Conservation (phyloP, 768 basidiomycete species). For the Paxillus rubicundulus region DNA sequence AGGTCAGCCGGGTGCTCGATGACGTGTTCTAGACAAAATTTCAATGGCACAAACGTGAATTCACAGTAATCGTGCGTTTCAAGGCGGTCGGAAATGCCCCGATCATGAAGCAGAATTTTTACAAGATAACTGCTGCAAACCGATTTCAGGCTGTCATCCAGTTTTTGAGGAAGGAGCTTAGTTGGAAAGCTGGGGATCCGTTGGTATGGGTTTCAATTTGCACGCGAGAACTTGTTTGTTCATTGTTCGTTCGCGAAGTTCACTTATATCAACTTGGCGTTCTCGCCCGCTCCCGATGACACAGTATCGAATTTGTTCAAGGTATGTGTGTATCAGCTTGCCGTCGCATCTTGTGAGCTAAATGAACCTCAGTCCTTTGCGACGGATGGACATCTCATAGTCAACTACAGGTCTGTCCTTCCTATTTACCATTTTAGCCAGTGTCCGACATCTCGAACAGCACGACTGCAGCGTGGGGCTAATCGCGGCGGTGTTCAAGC, state of each 20-base stretch:
- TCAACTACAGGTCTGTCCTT: slow-evolving; percentile 75
- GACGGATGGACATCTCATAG: slow-evolving; percentile 86
- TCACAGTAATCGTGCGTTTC: slow-evolving; percentile 90
- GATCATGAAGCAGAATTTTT: slow-evolving; percentile 98
- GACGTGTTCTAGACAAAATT: background rate
- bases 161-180: slow-evolving; percentile 85
- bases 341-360: background rate
- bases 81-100: slow-evolving; percentile 97
- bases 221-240: background rate
- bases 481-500: slow-evolving; percentile 1
- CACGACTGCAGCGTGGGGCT: slow-evolving; percentile 67
- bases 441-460: slow-evolving; percentile 26
- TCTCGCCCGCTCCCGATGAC: slow-evolving; percentile 76
- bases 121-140: slow-evolving; percentile 94
- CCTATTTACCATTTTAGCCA: no score
- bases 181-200: slow-evolving; percentile 83
- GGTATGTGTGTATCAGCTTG: slow-evolving; percentile 32
- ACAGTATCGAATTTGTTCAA: slow-evolving; percentile 70
- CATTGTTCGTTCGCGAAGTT: slow-evolving; percentile 60
- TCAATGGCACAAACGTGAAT: background rate
- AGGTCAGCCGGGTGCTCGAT: slow-evolving; percentile 40
- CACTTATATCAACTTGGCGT: slow-evolving; percentile 76
- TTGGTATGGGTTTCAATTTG: slow-evolving; percentile 49
- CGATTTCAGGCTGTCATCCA: slow-evolving; percentile 94
- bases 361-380: slow-evolving; percentile 63